These are phyloP conservation scores for Fomitopsis serialis DNA, from an alignment of 768 basidiomycete genomes.

Conservation along the genomic window DNA sequence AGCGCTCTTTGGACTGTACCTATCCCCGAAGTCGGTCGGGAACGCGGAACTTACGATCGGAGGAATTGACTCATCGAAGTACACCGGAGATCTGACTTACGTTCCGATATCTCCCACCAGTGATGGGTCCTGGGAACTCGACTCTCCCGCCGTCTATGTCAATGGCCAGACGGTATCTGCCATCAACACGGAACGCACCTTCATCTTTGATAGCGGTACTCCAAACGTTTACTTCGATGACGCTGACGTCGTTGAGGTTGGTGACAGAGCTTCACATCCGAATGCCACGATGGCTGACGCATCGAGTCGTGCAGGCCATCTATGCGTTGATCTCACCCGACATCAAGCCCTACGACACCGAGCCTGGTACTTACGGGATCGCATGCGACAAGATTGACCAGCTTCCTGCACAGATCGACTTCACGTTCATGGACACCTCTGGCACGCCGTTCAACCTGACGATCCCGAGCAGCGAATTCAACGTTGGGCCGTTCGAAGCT, in stretches of 20 bases:
- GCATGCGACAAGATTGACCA: constrained; percentile 29
- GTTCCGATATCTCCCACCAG: not conserved
- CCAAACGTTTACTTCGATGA: constrained; percentile 46
- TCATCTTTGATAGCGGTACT: constrained; percentile 57
- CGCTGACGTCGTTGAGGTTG: constrained; percentile 41
- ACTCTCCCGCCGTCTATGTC: constrained; percentile 41
- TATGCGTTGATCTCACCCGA: constrained; percentile 52
- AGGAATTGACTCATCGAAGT: constrained; percentile 49
- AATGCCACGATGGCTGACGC: not conserved
- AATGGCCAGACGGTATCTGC: constrained; percentile 45
- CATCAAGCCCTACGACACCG: constrained; percentile 45
- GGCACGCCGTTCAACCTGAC: constrained; percentile 50
- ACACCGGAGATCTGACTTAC: constrained; percentile 26
- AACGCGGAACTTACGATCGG: constrained; percentile 50
- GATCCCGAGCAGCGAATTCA: constrained; percentile 53
- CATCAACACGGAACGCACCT: constrained; percentile 33
- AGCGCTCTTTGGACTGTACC: constrained; percentile 26
- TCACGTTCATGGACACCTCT: constrained; percentile 44
- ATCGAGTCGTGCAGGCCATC: constrained; percentile 33
- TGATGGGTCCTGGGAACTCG: constrained; percentile 37
- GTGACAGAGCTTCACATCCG: constrained; percentile 3
- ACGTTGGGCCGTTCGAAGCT: constrained; percentile 48
- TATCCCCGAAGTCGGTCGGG: constrained; percentile 39
- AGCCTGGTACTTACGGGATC: constrained; percentile 52
- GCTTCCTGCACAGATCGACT: constrained; percentile 46